Evolutionary conservation across 768 basidiomycete species (phyloP), one percentile per base, ranked within the genome.

Genomic region (Antrodiella citrinella): DNA sequence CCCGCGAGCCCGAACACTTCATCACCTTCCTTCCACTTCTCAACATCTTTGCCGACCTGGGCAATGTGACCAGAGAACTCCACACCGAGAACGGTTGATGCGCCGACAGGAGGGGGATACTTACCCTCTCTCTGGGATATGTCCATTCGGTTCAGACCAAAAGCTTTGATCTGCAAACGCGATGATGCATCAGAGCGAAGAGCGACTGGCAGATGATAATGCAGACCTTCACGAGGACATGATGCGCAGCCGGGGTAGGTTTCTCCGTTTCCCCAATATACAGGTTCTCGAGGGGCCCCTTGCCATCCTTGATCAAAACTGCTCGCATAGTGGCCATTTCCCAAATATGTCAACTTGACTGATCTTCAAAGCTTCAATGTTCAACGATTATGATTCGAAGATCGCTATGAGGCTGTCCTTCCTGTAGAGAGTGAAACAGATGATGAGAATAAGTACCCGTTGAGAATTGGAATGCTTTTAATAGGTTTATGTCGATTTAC

Each of bases 111-210:
- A n/a, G 75, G 67, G 15, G 87, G 84, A 62, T 92, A 92, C n/a
- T 63, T 58, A 0, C 84, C 86, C 60, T 81, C 72, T 4, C 85
- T 78, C 63, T 90, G 91, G 4, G 56, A 47, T 48, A 91, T 73
- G 60, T 94, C 91, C 90, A 90, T 84, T 24, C 92, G 76, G 66
- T 94, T 94, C 52, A 94, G 67, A n/a, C 90, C 89, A 63, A 94
- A 93, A 1, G 84, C 84, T 64, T 79, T 80, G 60, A 88, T 73
- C 86, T 90, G 54, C 13, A 10, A 4, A 4, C n/a, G 11, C 7
- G 26, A 41, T 11, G 19, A 47, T 30, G 19, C 9, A 40, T 45
- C 12, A 42, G 22, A 35, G 4, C 9, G 39, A 4, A 41, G 45
- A 13, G 23, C 35, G 12, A 10, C 30, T 3, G 45, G 25, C 15